Conservation (phyloP, 768 basidiomycete genomes). For the Lentinula sp. region DNA sequence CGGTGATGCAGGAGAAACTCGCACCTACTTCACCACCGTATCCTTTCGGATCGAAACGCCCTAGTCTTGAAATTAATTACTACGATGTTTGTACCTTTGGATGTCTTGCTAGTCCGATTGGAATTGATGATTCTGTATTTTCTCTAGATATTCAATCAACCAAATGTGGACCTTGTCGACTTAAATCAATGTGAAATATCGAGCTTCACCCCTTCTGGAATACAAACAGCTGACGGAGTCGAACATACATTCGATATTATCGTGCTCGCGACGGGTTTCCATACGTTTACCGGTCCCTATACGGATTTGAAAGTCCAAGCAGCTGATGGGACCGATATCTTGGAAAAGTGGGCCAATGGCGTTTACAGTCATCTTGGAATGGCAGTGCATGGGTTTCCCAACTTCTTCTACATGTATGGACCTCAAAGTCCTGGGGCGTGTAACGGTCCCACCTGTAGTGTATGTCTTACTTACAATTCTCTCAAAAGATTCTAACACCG, state of each 20-base stretch:
- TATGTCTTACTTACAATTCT: slow-evolving; percentile 6
- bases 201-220: slow-evolving; percentile 15
- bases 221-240: slow-evolving; percentile 14
- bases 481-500: neutral
- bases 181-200: slow-evolving; percentile 15
- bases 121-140: neutral
- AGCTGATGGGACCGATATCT: slow-evolving; percentile 12
- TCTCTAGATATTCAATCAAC: slow-evolving; percentile 19
- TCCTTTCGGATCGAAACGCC: slow-evolving; percentile 20
- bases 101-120: neutral
- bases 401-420: slow-evolving; percentile 21
- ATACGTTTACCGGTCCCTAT: slow-evolving; percentile 18
- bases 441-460: slow-evolving; percentile 19
- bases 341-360: slow-evolving; percentile 17
- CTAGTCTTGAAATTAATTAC: slow-evolving; percentile 15
- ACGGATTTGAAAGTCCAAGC: slow-evolving; percentile 16
- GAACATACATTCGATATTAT: slow-evolving; percentile 17
- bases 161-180: slow-evolving; percentile 17
- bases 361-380: slow-evolving; percentile 19
- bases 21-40: slow-evolving; percentile 17
- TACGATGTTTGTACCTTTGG: neutral
- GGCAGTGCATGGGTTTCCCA: slow-evolving; percentile 15
- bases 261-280: slow-evolving; percentile 19
- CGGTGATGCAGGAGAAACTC: slow-evolving; percentile 16
- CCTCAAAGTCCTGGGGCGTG: slow-evolving; percentile 20